Conservation (phyloP, 805 yeast genomes). For the Grigorovia transvaalensis region DNA sequence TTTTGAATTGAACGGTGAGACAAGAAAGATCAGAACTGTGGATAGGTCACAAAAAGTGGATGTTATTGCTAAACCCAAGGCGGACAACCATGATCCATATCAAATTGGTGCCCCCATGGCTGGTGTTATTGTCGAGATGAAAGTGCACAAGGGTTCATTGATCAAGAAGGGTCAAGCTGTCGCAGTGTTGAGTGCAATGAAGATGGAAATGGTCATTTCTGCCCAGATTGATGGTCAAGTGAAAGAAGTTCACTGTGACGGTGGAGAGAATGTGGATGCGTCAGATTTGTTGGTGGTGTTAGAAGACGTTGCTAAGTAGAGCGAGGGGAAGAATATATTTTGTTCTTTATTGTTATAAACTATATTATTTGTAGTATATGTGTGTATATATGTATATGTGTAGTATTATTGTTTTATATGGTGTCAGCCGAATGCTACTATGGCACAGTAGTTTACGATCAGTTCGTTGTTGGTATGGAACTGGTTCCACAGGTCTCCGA, state of each 20-base stretch:
- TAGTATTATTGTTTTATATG: no score
- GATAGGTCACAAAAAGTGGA: slow-evolving; percentile 84
- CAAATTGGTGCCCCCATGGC: slow-evolving; percentile 99
- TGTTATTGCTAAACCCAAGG: slow-evolving; percentile 79
- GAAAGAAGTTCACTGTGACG: slow-evolving; percentile 64
- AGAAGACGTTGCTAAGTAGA: slow-evolving; percentile 18
- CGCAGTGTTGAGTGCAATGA: slow-evolving; percentile 94
- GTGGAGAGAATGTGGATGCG: slow-evolving; percentile 94
- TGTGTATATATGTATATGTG: no score
- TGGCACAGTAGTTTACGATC: slow-evolving; percentile 28
- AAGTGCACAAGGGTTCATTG: slow-evolving; percentile 76
- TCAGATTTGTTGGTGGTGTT: slow-evolving; percentile 71
- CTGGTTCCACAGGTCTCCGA: slow-evolving; percentile 27
- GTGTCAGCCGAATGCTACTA: slow-evolving; percentile 26
- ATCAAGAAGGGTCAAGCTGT: slow-evolving; percentile 95
- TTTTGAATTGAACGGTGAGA: slow-evolving; percentile 96
- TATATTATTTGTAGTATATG: no score
- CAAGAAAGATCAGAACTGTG: slow-evolving; percentile 87
- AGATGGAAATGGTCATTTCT: slow-evolving; percentile 98
- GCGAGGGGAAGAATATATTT: background rate
- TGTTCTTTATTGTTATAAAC: background rate
- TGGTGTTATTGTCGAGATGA: slow-evolving; percentile 92
- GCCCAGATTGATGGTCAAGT: slow-evolving; percentile 85
- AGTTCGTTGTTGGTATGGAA: slow-evolving; percentile 24
- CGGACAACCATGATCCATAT: slow-evolving; percentile 73